Percentiles rank a stretch among this genome's conserved stretches.
phyloP scores from a whole-genome alignment of 192 early-diverging fungal genomes.

The Gonapodya prolifera region DNA sequence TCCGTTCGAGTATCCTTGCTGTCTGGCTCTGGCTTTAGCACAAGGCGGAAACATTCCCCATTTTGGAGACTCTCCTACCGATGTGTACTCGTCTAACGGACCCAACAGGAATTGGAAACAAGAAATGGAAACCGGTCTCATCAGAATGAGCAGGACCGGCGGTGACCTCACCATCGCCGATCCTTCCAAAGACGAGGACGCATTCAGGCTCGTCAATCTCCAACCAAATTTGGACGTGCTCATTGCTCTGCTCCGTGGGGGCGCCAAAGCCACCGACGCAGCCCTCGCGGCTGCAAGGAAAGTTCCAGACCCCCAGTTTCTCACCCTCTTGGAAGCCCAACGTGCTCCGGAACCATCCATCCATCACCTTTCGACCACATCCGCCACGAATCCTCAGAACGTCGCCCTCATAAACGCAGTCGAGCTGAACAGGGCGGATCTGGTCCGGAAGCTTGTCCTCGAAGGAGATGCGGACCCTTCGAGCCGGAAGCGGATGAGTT shows the following conservation, averaged over 20 bases:
- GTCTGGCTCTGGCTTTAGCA: not conserved
- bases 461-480: not conserved
- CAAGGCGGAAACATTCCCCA: not conserved
- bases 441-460: not conserved
- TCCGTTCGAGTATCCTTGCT: not conserved
- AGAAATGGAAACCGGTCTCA: not conserved
- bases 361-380: not conserved
- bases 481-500: not conserved
- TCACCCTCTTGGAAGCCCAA: not conserved
- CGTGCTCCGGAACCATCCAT: not conserved
- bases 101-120: not conserved
- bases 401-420: not conserved
- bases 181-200: not conserved
- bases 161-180: not conserved
- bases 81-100: not conserved
- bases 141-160: not conserved
- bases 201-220: not conserved
- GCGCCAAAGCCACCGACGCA: not conserved
- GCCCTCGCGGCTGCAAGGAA: not conserved
- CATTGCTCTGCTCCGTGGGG: not conserved
- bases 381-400: not conserved
- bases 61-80: not conserved
- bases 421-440: not conserved
- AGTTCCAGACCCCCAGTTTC: not conserved
- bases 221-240: not conserved